These are phyloP conservation scores for Selenicereus undatus DNA, from an alignment of 148 eudicot genomes.

Conservation along the genomic window DNA sequence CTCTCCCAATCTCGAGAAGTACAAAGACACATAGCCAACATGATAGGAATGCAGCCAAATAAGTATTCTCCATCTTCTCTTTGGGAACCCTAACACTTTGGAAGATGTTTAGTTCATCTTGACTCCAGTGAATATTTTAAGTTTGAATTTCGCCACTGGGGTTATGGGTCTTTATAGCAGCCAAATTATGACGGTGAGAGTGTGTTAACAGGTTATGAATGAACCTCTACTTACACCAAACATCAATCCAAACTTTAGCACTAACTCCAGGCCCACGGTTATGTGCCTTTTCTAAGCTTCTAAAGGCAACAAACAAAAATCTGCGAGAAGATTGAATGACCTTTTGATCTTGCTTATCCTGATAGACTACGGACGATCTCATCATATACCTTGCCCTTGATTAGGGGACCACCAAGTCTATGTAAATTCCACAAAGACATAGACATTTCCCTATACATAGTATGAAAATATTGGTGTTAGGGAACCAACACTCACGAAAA, in stretches of 20 bases:
- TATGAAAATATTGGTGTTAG: neutral
- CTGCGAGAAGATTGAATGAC: neutral
- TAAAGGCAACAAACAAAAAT: too few relatives aligned
- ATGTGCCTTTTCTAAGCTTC: too few relatives aligned
- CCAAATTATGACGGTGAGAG: too few relatives aligned
- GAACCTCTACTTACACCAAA: too few relatives aligned
- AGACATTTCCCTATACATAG: neutral
- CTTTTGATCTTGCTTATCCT: neutral
- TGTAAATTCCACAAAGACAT: too few relatives aligned
- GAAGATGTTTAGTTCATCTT: neutral
- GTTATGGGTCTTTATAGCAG: too few relatives aligned
- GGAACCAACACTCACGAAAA: neutral
- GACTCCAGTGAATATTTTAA: too few relatives aligned
- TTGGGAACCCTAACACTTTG: neutral
- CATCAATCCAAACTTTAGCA: too few relatives aligned
- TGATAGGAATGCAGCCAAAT: neutral
- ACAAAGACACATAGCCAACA: constrained; percentile 4
- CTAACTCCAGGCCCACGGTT: too few relatives aligned
- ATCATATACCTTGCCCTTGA: neutral
- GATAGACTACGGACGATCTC: neutral
- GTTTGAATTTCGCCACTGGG: too few relatives aligned
- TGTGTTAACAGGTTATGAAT: too few relatives aligned
- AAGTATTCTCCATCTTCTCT: neutral
- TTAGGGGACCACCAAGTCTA: neutral
- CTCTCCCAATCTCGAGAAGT: neutral